Percentiles rank a stretch among this genome's conserved stretches.
phyloP scores from a whole-genome alignment of 225 moss, liverwort and hornwort species.

The Marchantia paleacea region DNA sequence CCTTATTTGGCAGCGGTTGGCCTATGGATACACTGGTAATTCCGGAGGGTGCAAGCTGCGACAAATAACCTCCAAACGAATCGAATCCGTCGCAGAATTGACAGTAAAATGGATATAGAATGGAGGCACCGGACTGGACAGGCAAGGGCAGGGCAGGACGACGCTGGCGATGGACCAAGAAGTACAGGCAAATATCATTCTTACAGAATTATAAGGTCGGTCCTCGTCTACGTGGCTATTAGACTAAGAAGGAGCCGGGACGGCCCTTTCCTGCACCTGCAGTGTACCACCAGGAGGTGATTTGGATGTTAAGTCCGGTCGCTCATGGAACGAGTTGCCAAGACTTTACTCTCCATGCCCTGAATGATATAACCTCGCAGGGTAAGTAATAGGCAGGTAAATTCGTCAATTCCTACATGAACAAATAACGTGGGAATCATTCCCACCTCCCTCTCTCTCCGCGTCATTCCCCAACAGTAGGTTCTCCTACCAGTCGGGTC shows the following conservation, averaged over 20 bases:
- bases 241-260: background rate
- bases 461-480: background rate
- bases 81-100: background rate
- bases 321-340: background rate
- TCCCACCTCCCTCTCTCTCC: background rate
- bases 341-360: background rate
- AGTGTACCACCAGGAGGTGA: background rate
- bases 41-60: background rate
- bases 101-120: background rate
- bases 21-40: background rate
- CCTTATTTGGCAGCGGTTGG: background rate
- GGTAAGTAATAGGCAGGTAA: background rate
- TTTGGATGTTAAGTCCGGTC: background rate
- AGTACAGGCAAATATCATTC: background rate
- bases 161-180: background rate
- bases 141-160: background rate
- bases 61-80: background rate
- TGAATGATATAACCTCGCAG: background rate
- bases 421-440: conserved; percentile 14
- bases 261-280: too few species aligned
- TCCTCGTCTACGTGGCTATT: background rate
- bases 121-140: background rate
- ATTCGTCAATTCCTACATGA: background rate
- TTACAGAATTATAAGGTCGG: background rate
- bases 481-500: background rate